These are phyloP conservation scores for Mycena rebaudengoi DNA, from an alignment of 768 basidiomycete species.

Conservation along the genomic window DNA sequence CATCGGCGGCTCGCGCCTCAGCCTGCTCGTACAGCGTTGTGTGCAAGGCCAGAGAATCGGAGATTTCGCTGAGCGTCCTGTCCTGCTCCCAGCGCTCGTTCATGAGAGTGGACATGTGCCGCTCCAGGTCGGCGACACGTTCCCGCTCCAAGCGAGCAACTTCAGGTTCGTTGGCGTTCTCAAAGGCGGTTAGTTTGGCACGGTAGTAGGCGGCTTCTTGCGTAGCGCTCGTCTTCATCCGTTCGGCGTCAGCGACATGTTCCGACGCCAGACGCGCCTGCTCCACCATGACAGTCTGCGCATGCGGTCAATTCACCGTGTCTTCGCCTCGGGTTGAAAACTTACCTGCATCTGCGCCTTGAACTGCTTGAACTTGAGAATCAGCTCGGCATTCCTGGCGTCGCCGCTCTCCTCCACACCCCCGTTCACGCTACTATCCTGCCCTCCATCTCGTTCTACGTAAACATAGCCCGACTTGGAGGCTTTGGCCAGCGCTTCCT, in stretches of 20 bases:
- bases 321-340: conserved; percentile 16
- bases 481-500: conserved; percentile 79
- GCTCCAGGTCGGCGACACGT: conserved; percentile 78
- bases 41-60: conserved; percentile 77
- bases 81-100: conserved; percentile 73
- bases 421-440: conserved; percentile 41
- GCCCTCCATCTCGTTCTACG: conserved; percentile 59
- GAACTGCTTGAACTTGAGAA: conserved; percentile 88
- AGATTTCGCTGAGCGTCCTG: conserved; percentile 75
- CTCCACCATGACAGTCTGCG: conserved; percentile 73
- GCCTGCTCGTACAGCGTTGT: conserved; percentile 82
- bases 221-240: conserved; percentile 76
- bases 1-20: conserved; percentile 79
- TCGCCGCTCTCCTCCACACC: conserved; percentile 52
- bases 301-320: conserved; percentile 9
- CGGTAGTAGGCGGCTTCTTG: conserved; percentile 98
- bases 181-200: conserved; percentile 90
- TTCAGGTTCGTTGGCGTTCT: conserved; percentile 72
- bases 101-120: conserved; percentile 66
- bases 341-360: conserved; percentile 86
- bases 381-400: conserved; percentile 69
- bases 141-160: conserved; percentile 78
- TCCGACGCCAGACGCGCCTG: conserved; percentile 84
- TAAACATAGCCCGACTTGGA: conserved; percentile 81
- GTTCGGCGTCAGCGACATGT: conserved; percentile 81